Conservation (phyloP, 257 asterid genomes). For the Solanum medicagineum region DNA sequence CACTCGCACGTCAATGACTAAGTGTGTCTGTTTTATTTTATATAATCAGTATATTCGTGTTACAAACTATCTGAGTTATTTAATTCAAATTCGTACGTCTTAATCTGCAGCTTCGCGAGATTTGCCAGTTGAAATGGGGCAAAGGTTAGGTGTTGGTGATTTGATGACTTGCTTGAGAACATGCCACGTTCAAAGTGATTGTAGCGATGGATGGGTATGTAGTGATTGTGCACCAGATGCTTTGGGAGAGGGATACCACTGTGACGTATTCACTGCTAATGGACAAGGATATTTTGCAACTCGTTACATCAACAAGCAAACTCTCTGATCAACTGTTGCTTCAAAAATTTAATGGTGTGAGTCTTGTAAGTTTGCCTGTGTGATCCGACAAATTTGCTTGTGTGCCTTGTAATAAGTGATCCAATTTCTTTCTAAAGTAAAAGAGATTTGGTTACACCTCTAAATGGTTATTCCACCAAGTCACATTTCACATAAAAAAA, state of each 20-base stretch:
- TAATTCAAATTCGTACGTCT: background rate
- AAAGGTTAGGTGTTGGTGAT: background rate
- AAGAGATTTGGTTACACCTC: background rate
- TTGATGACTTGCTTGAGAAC: background rate
- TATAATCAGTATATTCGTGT: too few relatives aligned
- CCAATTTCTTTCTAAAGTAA: background rate
- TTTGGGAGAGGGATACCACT: background rate
- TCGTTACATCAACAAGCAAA: background rate
- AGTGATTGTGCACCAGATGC: background rate
- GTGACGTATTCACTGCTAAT: background rate
- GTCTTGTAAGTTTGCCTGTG: background rate
- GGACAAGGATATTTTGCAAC: background rate
- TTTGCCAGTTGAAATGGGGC: background rate
- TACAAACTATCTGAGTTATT: too few relatives aligned
- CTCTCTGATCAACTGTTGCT: background rate
- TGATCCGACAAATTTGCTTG: background rate
- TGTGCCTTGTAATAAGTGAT: background rate
- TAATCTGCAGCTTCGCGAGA: background rate
- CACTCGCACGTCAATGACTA: background rate
- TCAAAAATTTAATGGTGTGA: too few relatives aligned
- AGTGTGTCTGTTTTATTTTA: too few relatives aligned
- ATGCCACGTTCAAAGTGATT: background rate
- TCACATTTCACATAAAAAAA: too few relatives aligned
- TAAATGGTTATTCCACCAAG: background rate
- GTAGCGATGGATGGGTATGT: background rate